Percentiles rank a stretch among this genome's conserved stretches.
Evolutionary conservation across 164 flowering plant genomes (phyloP).

Genomic region (Macadamia integrifolia): DNA sequence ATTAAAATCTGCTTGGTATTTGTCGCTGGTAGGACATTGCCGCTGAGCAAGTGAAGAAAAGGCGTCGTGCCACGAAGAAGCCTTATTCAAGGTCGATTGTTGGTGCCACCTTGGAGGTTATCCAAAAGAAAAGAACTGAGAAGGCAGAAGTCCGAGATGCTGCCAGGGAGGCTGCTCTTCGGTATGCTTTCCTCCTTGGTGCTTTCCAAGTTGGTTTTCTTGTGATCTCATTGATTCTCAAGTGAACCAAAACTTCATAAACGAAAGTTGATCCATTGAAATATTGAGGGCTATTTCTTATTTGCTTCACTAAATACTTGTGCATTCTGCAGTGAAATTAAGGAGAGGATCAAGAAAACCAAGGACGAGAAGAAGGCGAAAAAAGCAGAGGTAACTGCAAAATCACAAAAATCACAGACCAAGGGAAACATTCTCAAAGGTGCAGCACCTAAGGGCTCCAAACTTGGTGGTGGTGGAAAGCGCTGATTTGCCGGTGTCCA

Average conservation of each 20-base stretch:
- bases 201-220: not conserved
- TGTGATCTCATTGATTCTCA: too few relatives aligned
- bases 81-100: slow-evolving; percentile 49
- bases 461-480: slow-evolving; percentile 52
- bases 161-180: slow-evolving; percentile 45
- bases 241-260: not conserved
- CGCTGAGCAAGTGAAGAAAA: slow-evolving; percentile 41
- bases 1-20: not conserved
- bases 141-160: slow-evolving; percentile 50
- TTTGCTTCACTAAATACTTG: not conserved
- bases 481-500: slow-evolving; percentile 12
- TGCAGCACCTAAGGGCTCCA: slow-evolving; percentile 36
- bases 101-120: slow-evolving; percentile 47
- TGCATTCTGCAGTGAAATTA: slow-evolving; percentile 30
- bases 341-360: slow-evolving; percentile 48
- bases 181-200: slow-evolving; percentile 18
- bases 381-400: slow-evolving; percentile 39
- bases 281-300: not conserved
- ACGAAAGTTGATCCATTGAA: not conserved
- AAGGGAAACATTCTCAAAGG: slow-evolving; percentile 36
- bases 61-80: slow-evolving; percentile 44
- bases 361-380: slow-evolving; percentile 54
- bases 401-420: slow-evolving; percentile 26
- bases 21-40: slow-evolving; percentile 28
- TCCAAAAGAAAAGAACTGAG: slow-evolving; percentile 46